Base-by-base conservation (phyloP, 495 filamentous ascomycete species). In the Rusavskia elegans region DNA sequence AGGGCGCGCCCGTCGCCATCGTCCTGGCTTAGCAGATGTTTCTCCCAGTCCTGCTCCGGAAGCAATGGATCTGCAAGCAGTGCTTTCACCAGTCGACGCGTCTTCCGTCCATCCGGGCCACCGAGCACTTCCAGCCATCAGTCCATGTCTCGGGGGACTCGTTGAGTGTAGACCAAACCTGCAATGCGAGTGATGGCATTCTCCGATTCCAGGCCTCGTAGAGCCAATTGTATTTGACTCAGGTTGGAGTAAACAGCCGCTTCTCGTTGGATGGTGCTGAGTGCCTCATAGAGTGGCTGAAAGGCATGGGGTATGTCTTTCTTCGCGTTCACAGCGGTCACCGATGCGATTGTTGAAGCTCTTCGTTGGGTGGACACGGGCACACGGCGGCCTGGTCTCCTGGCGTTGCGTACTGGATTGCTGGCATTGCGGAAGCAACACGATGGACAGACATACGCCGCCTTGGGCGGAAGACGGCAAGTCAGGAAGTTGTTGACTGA, bases 41-140 rank as follows among this genome's bases (percentile, higher is more conserved):
- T 71, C 61, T 95, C 89, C 86, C 87, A 93, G 40, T 68, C 64
- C 49, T 76, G 71, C 56, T 80, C 71, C 1, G 66, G 60, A 32
- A 71, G 71, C 58, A 95, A 68, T 14, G 89, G 83, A 67, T 95
- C 90, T 20, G 84, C 85, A 19, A 95, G 71, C 45, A 93, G 65
- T 35, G 84, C 67, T 29, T 78, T 74, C 14, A 87, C 74, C 14
- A 97, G 73, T 53, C 76, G 77, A 55, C 77, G 68, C 48, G 79
- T 75, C 41, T 64, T 62, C 40, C 52, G 60, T 48, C 67, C 64
- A 53, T 70, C 68, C 44, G 71, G 70, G 40, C 78, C 57, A 13
- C 75, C 73, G 27, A 82, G 70, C 4, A 80, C 76, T 79, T 63
- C 37, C 6, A 29, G n/a, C 2, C 7, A 52, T 38, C 32, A 35